phyloP scores from a whole-genome alignment of 2,329 filamentous ascomycete species.

The Colletotrichum graminicola region DNA sequence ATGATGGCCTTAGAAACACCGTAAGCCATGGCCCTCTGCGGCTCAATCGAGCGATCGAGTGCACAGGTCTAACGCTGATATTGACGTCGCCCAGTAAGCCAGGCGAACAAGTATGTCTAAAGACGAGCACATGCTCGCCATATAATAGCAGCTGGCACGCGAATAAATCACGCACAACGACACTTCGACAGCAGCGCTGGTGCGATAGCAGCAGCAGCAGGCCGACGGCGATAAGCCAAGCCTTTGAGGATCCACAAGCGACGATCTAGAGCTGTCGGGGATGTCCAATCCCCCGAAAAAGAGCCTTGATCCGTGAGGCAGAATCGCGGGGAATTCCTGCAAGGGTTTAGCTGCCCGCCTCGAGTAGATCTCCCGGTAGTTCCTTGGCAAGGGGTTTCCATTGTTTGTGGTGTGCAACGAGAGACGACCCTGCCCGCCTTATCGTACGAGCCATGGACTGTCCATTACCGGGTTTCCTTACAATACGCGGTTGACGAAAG shows the following conservation, averaged over 20 bases:
- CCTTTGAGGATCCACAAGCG: background rate
- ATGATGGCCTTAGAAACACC: background rate
- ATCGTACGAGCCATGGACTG: slow-evolving; percentile 2
- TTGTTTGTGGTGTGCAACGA: slow-evolving; percentile 1
- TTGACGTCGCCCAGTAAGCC: background rate
- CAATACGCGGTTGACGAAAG: background rate
- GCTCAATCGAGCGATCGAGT: slow-evolving; percentile 12
- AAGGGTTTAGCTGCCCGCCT: background rate
- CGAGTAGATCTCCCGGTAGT: background rate
- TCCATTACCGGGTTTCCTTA: background rate
- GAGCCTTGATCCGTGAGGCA: background rate
- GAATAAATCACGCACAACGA: background rate
- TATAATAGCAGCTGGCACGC: background rate
- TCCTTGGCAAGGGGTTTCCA: slow-evolving; percentile 6
- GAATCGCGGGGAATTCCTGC: background rate
- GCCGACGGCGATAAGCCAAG: background rate
- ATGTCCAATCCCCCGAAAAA: background rate
- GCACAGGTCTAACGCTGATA: slow-evolving; percentile 9
- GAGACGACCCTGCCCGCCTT: background rate
- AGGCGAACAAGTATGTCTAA: background rate
- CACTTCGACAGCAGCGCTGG: background rate
- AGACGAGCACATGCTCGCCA: background rate
- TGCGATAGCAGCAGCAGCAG: background rate
- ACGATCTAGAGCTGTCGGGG: background rate
- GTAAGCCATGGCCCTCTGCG: slow-evolving; percentile 10